phyloP scores from a whole-genome alignment of 148 eudicot genomes.

The Rhododendron vialii region DNA sequence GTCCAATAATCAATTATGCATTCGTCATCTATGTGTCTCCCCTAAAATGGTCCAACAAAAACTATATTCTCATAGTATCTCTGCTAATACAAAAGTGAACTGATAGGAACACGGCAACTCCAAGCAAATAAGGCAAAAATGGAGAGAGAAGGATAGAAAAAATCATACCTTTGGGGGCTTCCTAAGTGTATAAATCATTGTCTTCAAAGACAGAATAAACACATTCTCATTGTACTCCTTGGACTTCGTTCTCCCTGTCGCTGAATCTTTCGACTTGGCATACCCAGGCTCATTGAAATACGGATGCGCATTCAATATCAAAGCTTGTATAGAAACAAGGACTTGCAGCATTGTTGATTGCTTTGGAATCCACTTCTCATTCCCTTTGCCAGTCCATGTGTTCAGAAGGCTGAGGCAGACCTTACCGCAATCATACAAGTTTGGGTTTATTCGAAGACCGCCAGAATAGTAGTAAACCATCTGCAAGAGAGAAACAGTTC shows the following conservation, averaged over 20 bases:
- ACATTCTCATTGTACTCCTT: constrained; percentile 52
- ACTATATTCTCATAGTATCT: background rate
- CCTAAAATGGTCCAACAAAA: background rate
- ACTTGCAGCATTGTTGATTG: constrained; percentile 89
- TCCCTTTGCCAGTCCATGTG: constrained; percentile 67
- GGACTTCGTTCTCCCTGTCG: constrained; percentile 38
- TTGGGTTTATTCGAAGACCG: constrained; percentile 82
- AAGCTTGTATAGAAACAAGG: constrained; percentile 83
- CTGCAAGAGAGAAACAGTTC: constrained; percentile 30
- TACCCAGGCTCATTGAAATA: constrained; percentile 87
- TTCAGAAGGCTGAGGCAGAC: constrained; percentile 89
- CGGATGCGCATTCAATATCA: constrained; percentile 70
- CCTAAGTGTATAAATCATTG: constrained; percentile 61
- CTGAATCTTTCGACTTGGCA: constrained; percentile 24
- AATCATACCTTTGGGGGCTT: constrained; percentile 70
- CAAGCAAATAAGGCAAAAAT: background rate
- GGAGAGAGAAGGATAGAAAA: background rate
- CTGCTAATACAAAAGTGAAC: background rate
- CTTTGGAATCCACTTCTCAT: constrained; percentile 71
- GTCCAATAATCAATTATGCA: background rate
- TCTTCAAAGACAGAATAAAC: constrained; percentile 56
- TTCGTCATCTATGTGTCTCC: background rate
- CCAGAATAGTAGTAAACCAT: constrained; percentile 70
- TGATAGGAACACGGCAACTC: background rate
- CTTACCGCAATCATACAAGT: constrained; percentile 77